A percentile compares a stretch with the other conserved stretches of the same genome.
These are phyloP conservation scores for Plectosphaerella sp. DNA, from an alignment of 2,329 filamentous ascomycete species.

Conservation along the genomic window DNA sequence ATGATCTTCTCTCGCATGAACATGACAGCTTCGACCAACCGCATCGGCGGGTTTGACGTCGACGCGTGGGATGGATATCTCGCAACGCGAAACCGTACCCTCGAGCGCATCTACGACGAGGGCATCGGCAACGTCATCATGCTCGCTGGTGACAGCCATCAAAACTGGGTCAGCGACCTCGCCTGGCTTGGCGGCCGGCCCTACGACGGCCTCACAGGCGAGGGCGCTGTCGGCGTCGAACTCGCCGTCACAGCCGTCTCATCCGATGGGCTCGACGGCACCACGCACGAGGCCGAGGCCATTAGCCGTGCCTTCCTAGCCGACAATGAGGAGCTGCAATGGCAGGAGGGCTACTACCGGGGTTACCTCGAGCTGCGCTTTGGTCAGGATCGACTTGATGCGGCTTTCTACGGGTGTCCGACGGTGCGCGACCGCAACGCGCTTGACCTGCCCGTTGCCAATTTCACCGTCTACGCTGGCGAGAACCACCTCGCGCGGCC, in stretches of 20 bases:
- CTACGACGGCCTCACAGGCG: conserved; percentile 50
- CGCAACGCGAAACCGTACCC: conserved; percentile 66
- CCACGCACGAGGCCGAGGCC: conserved; percentile 47
- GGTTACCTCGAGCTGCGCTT: conserved; percentile 67
- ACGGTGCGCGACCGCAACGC: conserved; percentile 55
- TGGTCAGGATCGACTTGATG: conserved; percentile 51
- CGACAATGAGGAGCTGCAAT: conserved; percentile 61
- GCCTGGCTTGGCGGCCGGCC: conserved; percentile 50
- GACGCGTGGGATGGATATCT: conserved; percentile 56
- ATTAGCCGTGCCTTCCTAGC: conserved; percentile 34
- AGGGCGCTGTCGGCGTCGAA: conserved; percentile 56
- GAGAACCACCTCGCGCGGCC: conserved; percentile 51
- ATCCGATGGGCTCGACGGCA: conserved; percentile 55
- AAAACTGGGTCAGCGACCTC: conserved; percentile 58
- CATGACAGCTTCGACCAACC: conserved; percentile 12
- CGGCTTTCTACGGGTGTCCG: conserved; percentile 53
- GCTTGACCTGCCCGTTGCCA: conserved; percentile 62
- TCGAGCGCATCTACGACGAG: conserved; percentile 61
- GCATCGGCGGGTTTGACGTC: conserved; percentile 34
- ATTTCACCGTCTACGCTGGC: conserved; percentile 62
- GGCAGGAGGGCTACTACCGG: conserved; percentile 69
- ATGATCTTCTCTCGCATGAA: conserved; percentile 59
- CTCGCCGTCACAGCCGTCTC: conserved; percentile 65
- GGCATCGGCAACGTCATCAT: conserved; percentile 70
- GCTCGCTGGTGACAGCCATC: conserved; percentile 66